These are phyloP conservation scores for Podaxis sp. DNA, from an alignment of 768 basidiomycete species.

Conservation along the genomic window DNA sequence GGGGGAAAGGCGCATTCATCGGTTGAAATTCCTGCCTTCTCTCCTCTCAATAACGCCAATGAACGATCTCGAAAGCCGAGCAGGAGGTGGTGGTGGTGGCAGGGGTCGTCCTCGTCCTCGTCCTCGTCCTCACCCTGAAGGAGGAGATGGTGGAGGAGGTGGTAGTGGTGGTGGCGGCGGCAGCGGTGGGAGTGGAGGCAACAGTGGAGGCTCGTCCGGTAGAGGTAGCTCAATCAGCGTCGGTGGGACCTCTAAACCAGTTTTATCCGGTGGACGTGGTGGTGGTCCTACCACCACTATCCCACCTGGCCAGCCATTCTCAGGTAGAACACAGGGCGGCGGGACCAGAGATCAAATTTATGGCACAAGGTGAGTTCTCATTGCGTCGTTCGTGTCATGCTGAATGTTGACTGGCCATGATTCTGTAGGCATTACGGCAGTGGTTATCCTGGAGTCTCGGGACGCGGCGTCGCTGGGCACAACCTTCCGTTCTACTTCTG, in stretches of 20 bases:
- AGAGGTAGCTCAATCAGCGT: neutral
- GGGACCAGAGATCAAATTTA: neutral
- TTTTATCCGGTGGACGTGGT: neutral
- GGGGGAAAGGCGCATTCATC: neutral
- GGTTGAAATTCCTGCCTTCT: neutral
- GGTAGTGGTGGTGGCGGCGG: neutral
- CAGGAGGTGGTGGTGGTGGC: neutral
- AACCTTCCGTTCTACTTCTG: conserved; percentile 68
- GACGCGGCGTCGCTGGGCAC: conserved; percentile 46
- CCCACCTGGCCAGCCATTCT: neutral
- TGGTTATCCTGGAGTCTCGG: conserved; percentile 52
- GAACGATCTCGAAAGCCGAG: neutral
- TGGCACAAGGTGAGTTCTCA: neutral
- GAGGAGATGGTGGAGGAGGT: no score
- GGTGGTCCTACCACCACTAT: neutral
- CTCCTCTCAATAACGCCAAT: neutral
- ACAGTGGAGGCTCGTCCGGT: neutral
- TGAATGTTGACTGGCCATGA: neutral
- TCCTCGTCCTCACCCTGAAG: neutral
- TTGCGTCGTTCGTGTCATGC: neutral
- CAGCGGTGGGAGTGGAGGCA: neutral
- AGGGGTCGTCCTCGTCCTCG: neutral
- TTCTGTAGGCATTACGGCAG: conserved; percentile 38
- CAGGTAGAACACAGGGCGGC: neutral
- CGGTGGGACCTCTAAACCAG: neutral